phyloP scores from a whole-genome alignment of 257 asterid species.

The Nicotiana undulata region DNA sequence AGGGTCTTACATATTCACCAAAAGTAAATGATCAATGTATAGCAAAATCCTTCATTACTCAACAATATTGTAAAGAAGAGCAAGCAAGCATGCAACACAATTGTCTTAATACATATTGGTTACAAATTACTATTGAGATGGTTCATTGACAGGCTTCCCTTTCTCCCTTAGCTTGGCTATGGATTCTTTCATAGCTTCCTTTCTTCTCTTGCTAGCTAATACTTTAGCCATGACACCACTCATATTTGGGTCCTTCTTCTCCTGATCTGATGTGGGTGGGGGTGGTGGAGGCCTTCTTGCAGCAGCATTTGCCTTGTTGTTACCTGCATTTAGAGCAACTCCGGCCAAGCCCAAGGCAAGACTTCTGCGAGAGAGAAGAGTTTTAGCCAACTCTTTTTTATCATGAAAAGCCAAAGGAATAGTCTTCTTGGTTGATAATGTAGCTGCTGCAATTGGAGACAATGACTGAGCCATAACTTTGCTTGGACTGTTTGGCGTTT shows the following conservation, averaged over 20 bases:
- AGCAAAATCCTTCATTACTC: too few species aligned
- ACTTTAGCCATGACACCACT: constrained; percentile 63
- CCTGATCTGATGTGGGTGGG: constrained; percentile 32
- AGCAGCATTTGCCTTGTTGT: constrained; percentile 44
- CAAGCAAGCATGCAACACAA: not conserved
- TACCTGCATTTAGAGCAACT: constrained; percentile 22
- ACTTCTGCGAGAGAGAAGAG: constrained; percentile 42
- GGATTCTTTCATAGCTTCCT: constrained; percentile 74
- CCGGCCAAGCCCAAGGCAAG: constrained; percentile 48
- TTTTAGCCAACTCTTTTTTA: constrained; percentile 10
- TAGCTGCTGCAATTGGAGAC: constrained; percentile 26
- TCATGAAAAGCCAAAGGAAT: constrained; percentile 18
- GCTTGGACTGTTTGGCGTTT: not conserved
- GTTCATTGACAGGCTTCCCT: constrained; percentile 42
- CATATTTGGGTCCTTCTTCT: constrained; percentile 76
- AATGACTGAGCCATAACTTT: constrained; percentile 40
- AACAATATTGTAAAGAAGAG: not conserved
- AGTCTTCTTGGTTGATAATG: constrained; percentile 20
- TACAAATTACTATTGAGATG: constrained; percentile 24
- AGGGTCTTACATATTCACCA: too few species aligned
- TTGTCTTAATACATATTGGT: not conserved
- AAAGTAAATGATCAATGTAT: too few species aligned
- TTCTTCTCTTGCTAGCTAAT: constrained; percentile 84
- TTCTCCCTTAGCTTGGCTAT: constrained; percentile 52
- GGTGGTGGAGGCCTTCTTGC: constrained; percentile 84